Evolutionary conservation across 2,329 filamentous ascomycete genomes (phyloP).

Genomic region (Cordyceps javanica): DNA sequence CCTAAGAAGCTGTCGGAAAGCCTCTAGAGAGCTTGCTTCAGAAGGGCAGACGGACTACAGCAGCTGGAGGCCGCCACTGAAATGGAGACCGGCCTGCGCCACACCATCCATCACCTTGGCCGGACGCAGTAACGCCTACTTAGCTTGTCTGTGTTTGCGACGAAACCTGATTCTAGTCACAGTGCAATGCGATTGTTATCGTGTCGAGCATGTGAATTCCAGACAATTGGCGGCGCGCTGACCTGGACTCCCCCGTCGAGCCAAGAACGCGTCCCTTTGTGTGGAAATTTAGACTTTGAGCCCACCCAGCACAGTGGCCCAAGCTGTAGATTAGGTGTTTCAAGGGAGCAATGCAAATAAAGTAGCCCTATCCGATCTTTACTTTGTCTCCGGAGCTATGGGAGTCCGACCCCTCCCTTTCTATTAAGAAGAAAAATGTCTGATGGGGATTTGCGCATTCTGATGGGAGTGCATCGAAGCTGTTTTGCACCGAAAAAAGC

Average conservation of each 20-base stretch:
- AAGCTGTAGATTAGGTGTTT: not conserved
- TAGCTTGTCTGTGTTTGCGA: too few species aligned
- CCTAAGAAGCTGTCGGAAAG: too few species aligned
- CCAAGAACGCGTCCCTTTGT: not conserved
- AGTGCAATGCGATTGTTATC: not conserved
- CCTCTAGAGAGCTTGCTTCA: not conserved
- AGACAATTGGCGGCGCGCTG: not conserved
- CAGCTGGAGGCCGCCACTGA: slow-evolving; percentile 1
- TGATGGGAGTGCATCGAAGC: not conserved
- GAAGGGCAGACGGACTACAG: not conserved
- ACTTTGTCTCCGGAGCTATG: not conserved
- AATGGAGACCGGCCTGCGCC: not conserved
- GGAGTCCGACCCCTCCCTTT: too few species aligned
- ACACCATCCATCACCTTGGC: too few species aligned
- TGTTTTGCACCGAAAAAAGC: not conserved
- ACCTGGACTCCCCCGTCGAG: not conserved
- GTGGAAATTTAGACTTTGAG: not conserved
- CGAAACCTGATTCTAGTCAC: not conserved
- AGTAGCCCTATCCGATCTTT: not conserved
- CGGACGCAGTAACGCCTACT: too few species aligned
- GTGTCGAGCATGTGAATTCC: not conserved
- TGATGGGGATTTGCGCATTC: not conserved
- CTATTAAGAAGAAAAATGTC: not conserved
- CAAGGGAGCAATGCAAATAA: slow-evolving; percentile 3
- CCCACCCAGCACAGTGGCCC: not conserved